Evolutionary conservation across 805 yeast genomes (phyloP), one percentile per base, ranked within the genome.

Genomic region (Wickerhamiella galacta): DNA sequence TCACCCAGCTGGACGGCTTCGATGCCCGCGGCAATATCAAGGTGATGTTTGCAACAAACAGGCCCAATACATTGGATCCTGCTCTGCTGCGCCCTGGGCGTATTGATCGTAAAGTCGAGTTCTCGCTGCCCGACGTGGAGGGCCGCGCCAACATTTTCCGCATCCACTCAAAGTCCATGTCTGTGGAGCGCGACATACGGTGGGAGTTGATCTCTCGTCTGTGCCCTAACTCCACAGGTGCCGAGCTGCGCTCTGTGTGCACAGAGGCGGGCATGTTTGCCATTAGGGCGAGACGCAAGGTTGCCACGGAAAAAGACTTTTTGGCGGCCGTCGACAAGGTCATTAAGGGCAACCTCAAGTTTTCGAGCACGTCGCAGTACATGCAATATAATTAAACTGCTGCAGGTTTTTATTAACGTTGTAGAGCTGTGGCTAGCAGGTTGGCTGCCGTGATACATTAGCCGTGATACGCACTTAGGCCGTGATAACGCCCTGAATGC

Each of bases 211-310:
- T 90, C 50, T 85, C 96, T 15, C 71, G 99, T 54, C 66, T 90
- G 51, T 90, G 98, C 63, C 98, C 98, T 40, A 90, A 92, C 55
- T 78, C 94, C 14, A 90, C 98, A 1, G 99, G 99, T 57, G 99
- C 99, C 3, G 98, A 90, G 62, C 66, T 90, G 48, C 75, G 98
- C 54, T 87, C 96, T 5, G 98, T 90, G 12, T 90, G 98, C 58
- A 90, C 98, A 1, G 99, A 90, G 58, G 98, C 98, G 3, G 99
- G 99, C 49, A 90, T 90, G 98, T 90, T 85, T 65, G 98, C 99
- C 28, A 90, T 90, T 35, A 73, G 99, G 49, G 95, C 96, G 14
- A 74, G 99, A 59, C 72, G 98, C 63, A 90, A 90, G 64, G 95
- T 90, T 27, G 96, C 98, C 24, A 77, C 93, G 18, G 99, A 90